Percentiles rank a stretch among this genome's conserved stretches.
phyloP scores from a whole-genome alignment of 2,329 filamentous ascomycete genomes.

The Bipolaris cookei region DNA sequence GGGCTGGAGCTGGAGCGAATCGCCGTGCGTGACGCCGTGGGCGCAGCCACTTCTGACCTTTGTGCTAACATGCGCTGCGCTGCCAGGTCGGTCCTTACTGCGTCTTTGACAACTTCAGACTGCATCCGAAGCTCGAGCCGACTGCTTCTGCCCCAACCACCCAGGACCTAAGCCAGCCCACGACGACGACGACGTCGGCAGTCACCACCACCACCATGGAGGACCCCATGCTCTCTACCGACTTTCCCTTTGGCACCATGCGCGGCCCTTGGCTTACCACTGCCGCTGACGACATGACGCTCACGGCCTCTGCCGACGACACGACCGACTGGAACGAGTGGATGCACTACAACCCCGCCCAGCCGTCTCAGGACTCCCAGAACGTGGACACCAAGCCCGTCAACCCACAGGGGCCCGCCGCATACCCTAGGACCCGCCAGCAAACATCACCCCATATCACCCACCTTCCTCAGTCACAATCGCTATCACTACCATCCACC shows the following conservation, averaged over 20 bases:
- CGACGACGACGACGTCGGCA: not conserved
- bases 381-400: conserved; percentile 30
- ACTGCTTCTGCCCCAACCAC: conserved; percentile 14
- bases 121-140: conserved; percentile 29
- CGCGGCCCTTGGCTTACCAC: conserved; percentile 47
- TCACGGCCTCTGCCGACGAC: conserved; percentile 40
- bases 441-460: conserved; percentile 37
- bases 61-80: conserved; percentile 35
- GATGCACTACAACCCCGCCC: conserved; percentile 56
- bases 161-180: conserved; percentile 11
- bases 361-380: conserved; percentile 39
- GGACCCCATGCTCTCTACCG: conserved; percentile 43
- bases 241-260: conserved; percentile 43
- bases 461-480: conserved; percentile 37
- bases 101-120: conserved; percentile 46
- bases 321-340: conserved; percentile 54
- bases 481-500: conserved; percentile 30
- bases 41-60: conserved; percentile 5
- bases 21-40: conserved; percentile 44
- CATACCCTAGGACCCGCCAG: conserved; percentile 36
- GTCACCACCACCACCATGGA: conserved; percentile 34
- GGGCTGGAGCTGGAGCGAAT: conserved; percentile 47
- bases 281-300: conserved; percentile 41
- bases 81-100: conserved; percentile 49
- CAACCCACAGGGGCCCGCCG: conserved; percentile 36